Percentiles rank a stretch among this genome's conserved stretches.
Evolutionary conservation across 805 yeast species (phyloP).

Genomic region (Metschnikowia kofuensis): DNA sequence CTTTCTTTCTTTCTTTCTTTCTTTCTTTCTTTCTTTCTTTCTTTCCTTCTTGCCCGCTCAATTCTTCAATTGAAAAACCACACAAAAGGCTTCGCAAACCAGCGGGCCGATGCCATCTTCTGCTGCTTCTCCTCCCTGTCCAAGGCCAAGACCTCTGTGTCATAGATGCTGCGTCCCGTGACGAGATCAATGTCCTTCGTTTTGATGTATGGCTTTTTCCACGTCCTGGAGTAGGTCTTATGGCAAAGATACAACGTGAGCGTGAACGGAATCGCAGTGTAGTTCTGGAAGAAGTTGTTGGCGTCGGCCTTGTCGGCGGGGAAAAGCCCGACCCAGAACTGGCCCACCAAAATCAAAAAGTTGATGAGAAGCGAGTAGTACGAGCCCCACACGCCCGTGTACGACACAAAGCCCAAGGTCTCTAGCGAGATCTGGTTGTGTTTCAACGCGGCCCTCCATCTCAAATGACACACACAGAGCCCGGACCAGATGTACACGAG

Average conservation of each 20-base stretch:
- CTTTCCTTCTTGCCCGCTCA: no score
- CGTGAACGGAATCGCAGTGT: slow-evolving; percentile 23
- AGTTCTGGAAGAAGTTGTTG: slow-evolving; percentile 28
- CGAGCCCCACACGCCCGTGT: slow-evolving; percentile 42
- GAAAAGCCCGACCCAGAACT: slow-evolving; percentile 44
- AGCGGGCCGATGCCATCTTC: slow-evolving; percentile 10
- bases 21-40: no score
- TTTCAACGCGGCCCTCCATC: slow-evolving; percentile 28
- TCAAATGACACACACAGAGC: slow-evolving; percentile 25
- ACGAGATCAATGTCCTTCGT: slow-evolving; percentile 23
- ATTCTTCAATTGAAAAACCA: slow-evolving; percentile 13
- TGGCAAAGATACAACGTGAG: slow-evolving; percentile 23
- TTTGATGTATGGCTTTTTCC: slow-evolving; percentile 20
- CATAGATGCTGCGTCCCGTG: slow-evolving; percentile 22
- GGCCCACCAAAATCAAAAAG: slow-evolving; percentile 37
- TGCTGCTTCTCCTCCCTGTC: slow-evolving; percentile 21
- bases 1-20: no score
- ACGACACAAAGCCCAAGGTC: slow-evolving; percentile 27
- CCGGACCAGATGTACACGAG: slow-evolving; percentile 26
- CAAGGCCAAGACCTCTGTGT: slow-evolving; percentile 22
- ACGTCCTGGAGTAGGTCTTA: slow-evolving; percentile 19
- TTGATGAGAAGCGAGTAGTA: slow-evolving; percentile 30
- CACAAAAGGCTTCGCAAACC: slow-evolving; percentile 15
- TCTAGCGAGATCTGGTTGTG: slow-evolving; percentile 19
- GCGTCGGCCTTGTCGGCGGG: slow-evolving; percentile 27